phyloP scores from a whole-genome alignment of 2,329 filamentous ascomycete species.

The Cyphellophora attinorum region DNA sequence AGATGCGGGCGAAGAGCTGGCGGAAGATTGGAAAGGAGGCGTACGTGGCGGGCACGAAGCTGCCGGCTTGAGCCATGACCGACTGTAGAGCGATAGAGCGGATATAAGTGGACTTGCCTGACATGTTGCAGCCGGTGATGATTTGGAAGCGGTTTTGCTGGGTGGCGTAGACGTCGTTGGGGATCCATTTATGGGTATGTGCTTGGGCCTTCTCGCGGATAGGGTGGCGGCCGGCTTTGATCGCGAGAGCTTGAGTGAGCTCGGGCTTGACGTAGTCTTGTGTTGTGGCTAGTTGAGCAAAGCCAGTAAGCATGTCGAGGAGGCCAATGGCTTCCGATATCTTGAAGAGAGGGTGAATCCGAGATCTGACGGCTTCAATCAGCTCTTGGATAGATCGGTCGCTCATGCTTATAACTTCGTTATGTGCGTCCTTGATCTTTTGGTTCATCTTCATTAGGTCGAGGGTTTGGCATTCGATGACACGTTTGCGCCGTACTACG shows the following conservation, averaged over 20 bases:
- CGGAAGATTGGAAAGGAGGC: conserved; percentile 71
- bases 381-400: conserved; percentile 66
- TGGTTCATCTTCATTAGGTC: conserved; percentile 71
- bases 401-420: conserved; percentile 74
- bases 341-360: conserved; percentile 67
- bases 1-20: conserved; percentile 79
- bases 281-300: conserved; percentile 62
- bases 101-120: conserved; percentile 93
- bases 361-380: conserved; percentile 58
- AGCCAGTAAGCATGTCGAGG: conserved; percentile 74
- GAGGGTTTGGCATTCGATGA: conserved; percentile 79
- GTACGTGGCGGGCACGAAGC: conserved; percentile 78
- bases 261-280: conserved; percentile 61
- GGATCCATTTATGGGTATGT: conserved; percentile 55
- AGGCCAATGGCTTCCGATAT: conserved; percentile 79
- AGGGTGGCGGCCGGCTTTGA: conserved; percentile 68
- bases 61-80: conserved; percentile 90
- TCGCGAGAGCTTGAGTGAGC: conserved; percentile 57
- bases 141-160: conserved; percentile 79
- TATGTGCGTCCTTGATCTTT: conserved; percentile 68
- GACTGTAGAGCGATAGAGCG: conserved; percentile 72
- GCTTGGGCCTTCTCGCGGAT: conserved; percentile 63
- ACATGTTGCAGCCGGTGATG: conserved; percentile 96
- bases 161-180: conserved; percentile 83
- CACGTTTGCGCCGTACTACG: conserved; percentile 58